Evolutionary conservation across 1,284 basidiomycete species (phyloP).

Genomic region (Schizophyllum commune): DNA sequence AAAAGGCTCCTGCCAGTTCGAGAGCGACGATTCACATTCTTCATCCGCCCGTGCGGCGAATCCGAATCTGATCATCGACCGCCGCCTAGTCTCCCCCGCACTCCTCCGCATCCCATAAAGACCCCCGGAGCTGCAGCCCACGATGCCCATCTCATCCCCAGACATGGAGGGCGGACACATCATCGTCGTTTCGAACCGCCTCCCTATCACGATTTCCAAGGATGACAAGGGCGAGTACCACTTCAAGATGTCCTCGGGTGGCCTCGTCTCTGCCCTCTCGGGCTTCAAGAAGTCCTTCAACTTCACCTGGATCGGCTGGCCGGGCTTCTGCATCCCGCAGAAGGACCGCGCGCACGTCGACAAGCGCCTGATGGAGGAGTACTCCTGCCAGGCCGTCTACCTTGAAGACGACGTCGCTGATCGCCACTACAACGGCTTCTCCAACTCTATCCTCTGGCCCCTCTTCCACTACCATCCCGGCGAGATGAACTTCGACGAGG

Average conservation of each 20-base stretch:
- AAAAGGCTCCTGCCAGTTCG: not conserved
- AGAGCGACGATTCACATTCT: not conserved
- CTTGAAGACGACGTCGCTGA: constrained; percentile 97
- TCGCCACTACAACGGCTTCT: constrained; percentile 97
- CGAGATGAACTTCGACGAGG: constrained; percentile 99
- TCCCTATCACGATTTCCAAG: constrained; percentile 89
- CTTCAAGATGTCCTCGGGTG: constrained; percentile 96
- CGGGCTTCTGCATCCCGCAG: constrained; percentile 82
- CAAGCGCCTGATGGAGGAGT: constrained; percentile 86
- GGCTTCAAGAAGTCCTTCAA: constrained; percentile 95
- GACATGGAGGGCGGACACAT: constrained; percentile 50
- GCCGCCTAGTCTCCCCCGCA: too few relatives aligned
- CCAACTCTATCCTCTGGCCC: constrained; percentile 99
- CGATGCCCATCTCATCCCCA: not conserved
- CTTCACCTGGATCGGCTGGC: constrained; percentile 96
- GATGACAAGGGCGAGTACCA: constrained; percentile 85
- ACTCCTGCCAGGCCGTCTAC: constrained; percentile 96
- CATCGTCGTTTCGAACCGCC: constrained; percentile 93
- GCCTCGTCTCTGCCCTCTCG: constrained; percentile 88
- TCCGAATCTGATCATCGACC: not conserved
- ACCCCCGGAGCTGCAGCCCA: not conserved
- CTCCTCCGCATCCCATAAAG: not conserved
- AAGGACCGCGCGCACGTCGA: constrained; percentile 85
- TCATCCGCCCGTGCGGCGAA: not conserved
- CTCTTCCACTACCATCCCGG: constrained; percentile 98